Evolutionary conservation across 495 filamentous ascomycete genomes (phyloP).

Genomic region (Podospora anserina): DNA sequence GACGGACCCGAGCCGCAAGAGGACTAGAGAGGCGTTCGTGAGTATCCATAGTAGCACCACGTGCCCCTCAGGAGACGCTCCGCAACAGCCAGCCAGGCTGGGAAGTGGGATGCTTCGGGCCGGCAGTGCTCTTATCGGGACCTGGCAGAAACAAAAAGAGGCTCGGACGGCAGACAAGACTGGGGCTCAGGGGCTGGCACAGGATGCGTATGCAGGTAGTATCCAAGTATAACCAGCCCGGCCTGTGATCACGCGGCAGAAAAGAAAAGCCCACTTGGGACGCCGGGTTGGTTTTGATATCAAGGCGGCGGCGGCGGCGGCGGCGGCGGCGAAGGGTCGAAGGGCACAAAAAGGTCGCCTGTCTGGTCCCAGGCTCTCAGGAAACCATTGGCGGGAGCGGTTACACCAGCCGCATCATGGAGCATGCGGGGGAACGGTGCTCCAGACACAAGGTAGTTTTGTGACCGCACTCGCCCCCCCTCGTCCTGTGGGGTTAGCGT

Average conservation of each 20-base stretch:
- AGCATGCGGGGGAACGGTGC: conserved; percentile 11
- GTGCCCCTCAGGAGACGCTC: conserved; percentile 10
- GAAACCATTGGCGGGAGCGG: conserved; percentile 15
- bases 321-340: not conserved
- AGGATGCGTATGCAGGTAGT: not conserved
- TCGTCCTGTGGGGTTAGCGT: conserved; percentile 13
- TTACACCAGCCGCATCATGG: conserved; percentile 15
- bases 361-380: not conserved
- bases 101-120: conserved; percentile 15
- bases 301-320: not conserved
- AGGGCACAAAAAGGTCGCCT: not conserved
- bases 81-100: conserved; percentile 4
- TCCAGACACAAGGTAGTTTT: conserved; percentile 6
- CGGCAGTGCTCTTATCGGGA: conserved; percentile 14
- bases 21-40: conserved; percentile 9
- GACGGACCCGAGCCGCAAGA: not conserved
- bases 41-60: conserved; percentile 12
- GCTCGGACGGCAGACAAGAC: conserved; percentile 1
- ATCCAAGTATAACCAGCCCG: not conserved
- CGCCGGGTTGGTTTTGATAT: not conserved
- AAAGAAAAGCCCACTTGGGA: conserved; percentile 9
- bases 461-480: conserved; percentile 3
- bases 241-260: conserved; percentile 9
- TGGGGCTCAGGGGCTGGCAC: not conserved
- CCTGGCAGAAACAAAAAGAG: conserved; percentile 16